Conservation (phyloP, 2,329 filamentous ascomycete genomes). For the Paecilomyces variotii region DNA sequence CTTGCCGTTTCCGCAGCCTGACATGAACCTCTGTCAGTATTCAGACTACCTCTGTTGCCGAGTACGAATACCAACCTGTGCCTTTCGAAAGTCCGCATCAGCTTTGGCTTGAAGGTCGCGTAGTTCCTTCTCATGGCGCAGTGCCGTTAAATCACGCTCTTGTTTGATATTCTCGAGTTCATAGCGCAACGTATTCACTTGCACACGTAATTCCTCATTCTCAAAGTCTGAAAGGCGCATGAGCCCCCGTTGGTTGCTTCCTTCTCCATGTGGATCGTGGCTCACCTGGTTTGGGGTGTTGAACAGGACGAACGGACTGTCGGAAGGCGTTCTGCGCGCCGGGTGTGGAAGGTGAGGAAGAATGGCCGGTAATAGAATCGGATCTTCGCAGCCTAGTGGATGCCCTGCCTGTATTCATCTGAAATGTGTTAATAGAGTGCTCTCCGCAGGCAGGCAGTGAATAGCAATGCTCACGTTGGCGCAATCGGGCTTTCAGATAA, state of each 20-base stretch:
- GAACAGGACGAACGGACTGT: slow-evolving; percentile 28
- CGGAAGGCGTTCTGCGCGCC: slow-evolving; percentile 26
- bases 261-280: not conserved
- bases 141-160: slow-evolving; percentile 69
- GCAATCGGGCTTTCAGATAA: not conserved
- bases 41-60: not conserved
- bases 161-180: slow-evolving; percentile 80
- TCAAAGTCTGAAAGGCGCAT: slow-evolving; percentile 26
- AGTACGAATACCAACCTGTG: slow-evolving; percentile 36
- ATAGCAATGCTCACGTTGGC: not conserved
- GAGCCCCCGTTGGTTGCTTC: not conserved
- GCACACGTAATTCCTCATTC: slow-evolving; percentile 77
- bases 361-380: slow-evolving; percentile 51
- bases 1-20: slow-evolving; percentile 46
- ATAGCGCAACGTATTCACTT: slow-evolving; percentile 81
- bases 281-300: slow-evolving; percentile 31
- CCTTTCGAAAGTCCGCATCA: slow-evolving; percentile 74
- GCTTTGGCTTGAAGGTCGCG: slow-evolving; percentile 70
- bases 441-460: not conserved
- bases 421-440: slow-evolving; percentile 5
- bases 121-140: slow-evolving; percentile 76
- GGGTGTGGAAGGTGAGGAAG: slow-evolving; percentile 30
- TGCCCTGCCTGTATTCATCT: slow-evolving; percentile 30
- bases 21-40: not conserved
- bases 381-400: slow-evolving; percentile 49